Conservation (phyloP, 768 basidiomycete genomes). For the Suillus subaureus region DNA sequence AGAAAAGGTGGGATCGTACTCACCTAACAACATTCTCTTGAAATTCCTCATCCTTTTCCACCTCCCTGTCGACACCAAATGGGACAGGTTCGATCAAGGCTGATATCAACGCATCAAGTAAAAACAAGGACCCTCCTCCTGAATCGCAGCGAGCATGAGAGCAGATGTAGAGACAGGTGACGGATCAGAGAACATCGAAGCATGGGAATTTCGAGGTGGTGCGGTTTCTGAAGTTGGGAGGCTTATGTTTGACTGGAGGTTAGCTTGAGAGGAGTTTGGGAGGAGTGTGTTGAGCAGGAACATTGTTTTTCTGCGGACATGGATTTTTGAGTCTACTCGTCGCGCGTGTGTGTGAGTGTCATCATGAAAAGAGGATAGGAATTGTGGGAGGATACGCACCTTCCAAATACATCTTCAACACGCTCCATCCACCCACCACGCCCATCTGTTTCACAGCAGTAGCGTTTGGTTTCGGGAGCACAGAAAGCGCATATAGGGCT, state of each 20-base stretch:
- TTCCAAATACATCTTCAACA: constrained; percentile 58
- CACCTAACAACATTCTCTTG: constrained; percentile 52
- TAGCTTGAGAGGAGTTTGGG: background rate
- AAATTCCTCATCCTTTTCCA: constrained; percentile 56
- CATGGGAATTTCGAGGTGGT: constrained; percentile 61
- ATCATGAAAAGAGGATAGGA: too few relatives aligned
- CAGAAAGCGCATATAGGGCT: constrained; percentile 81
- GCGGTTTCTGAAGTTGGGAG: constrained; percentile 25
- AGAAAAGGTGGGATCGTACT: constrained; percentile 39
- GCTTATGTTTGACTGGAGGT: constrained; percentile 29
- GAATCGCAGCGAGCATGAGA: constrained; percentile 51
- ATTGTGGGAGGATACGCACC: constrained; percentile 31
- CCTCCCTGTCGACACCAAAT: constrained; percentile 68
- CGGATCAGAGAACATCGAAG: constrained; percentile 60
- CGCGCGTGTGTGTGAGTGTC: background rate
- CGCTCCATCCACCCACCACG: constrained; percentile 61
- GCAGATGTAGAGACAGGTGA: constrained; percentile 34
- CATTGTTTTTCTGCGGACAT: constrained; percentile 66
- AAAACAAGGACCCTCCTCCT: background rate
- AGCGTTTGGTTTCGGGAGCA: constrained; percentile 75
- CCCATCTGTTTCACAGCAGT: constrained; percentile 61
- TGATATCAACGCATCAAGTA: constrained; percentile 49
- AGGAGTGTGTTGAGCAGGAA: constrained; percentile 58
- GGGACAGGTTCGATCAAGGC: constrained; percentile 60
- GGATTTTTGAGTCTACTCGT: constrained; percentile 54